phyloP scores from a whole-genome alignment of 1,284 basidiomycete species.

The Peniophora sp. region DNA sequence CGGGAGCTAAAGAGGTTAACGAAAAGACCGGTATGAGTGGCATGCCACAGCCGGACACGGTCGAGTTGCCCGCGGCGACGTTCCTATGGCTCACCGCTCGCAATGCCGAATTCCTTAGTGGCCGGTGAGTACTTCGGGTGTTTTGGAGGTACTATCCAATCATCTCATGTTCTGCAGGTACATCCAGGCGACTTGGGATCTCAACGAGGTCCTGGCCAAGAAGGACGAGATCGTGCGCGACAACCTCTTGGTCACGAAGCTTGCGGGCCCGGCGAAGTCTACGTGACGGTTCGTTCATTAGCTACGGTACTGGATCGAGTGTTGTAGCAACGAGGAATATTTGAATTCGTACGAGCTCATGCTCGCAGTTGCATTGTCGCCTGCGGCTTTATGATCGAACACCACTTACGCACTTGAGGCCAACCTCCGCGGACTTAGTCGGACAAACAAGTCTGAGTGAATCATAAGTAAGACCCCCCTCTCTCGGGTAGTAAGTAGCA shows the following conservation, averaged over 20 bases:
- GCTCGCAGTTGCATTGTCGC: too few relatives aligned
- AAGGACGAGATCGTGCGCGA: not conserved
- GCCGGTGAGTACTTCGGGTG: not conserved
- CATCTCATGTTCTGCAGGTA: not conserved
- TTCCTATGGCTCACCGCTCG: not conserved
- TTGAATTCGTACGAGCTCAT: too few relatives aligned
- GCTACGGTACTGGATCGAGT: too few relatives aligned
- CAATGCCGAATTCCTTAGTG: conserved; percentile 1
- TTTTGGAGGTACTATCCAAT: not conserved
- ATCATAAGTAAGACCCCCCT: too few relatives aligned
- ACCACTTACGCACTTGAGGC: too few relatives aligned
- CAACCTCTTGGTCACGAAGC: not conserved
- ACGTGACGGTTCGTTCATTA: too few relatives aligned
- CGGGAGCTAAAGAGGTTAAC: not conserved
- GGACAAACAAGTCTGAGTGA: too few relatives aligned
- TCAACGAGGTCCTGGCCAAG: not conserved
- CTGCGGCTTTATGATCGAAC: too few relatives aligned
- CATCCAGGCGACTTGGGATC: not conserved
- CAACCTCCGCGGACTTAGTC: too few relatives aligned
- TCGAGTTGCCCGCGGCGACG: not conserved
- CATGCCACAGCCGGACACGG: not conserved
- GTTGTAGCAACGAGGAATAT: too few relatives aligned
- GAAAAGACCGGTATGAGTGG: not conserved
- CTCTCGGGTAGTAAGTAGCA: too few relatives aligned
- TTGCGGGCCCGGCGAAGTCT: too few relatives aligned